Evolutionary conservation across 2,329 filamentous ascomycete species (phyloP).

Genomic region (Diaporthe aspalathi): DNA sequence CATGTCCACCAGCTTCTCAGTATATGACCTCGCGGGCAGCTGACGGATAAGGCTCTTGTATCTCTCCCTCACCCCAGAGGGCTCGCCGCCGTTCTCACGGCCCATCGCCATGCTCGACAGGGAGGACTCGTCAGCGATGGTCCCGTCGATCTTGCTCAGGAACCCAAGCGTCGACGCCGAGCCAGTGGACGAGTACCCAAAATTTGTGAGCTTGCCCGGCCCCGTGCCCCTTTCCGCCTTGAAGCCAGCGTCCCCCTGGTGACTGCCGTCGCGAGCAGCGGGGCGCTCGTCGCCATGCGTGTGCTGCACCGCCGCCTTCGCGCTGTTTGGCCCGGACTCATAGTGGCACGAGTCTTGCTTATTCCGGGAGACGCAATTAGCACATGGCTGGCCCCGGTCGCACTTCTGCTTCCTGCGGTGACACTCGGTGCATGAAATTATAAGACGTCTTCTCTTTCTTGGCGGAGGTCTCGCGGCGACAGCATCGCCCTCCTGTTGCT

Average conservation of each 20-base stretch:
- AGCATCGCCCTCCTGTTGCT: conserved; percentile 18
- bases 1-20: conserved; percentile 65
- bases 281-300: conserved; percentile 25
- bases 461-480: conserved; percentile 51
- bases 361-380: conserved; percentile 68
- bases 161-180: conserved; percentile 64
- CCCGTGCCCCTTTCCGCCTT: conserved; percentile 39
- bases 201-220: conserved; percentile 57
- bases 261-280: neutral
- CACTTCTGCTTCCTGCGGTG: conserved; percentile 75
- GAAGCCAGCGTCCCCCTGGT: neutral
- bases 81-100: conserved; percentile 48
- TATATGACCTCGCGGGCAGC: conserved; percentile 64
- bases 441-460: conserved; percentile 68
- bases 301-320: conserved; percentile 49
- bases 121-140: conserved; percentile 42
- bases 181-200: conserved; percentile 65
- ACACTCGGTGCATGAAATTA: conserved; percentile 74
- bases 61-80: conserved; percentile 62
- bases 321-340: conserved; percentile 61
- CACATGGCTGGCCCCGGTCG: conserved; percentile 69
- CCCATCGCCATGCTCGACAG: conserved; percentile 48
- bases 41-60: conserved; percentile 70
- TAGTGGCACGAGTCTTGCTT: conserved; percentile 68
- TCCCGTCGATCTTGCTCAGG: conserved; percentile 65